Evolutionary conservation across 169 alveolate species (phyloP).

Genomic region (Theileria orientalis): DNA sequence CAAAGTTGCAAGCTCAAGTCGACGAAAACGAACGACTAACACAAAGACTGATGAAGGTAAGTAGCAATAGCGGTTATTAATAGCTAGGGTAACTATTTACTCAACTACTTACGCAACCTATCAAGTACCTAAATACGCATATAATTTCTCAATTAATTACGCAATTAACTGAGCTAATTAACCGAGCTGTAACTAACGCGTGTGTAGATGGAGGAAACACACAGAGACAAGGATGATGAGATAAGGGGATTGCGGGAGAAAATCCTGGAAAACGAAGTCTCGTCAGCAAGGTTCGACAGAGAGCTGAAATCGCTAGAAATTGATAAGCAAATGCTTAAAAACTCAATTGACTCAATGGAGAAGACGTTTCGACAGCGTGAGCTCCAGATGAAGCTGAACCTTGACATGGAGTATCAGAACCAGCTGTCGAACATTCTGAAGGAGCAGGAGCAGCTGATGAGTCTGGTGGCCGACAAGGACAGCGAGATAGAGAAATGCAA

Average conservation of each 20-base stretch:
- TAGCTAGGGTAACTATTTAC: too few relatives aligned
- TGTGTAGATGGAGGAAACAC: constrained; percentile 47
- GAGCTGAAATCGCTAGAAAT: constrained; percentile 18
- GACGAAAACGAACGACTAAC: constrained; percentile 1
- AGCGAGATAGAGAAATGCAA: constrained; percentile 19
- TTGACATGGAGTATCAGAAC: constrained; percentile 50
- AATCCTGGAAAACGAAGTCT: not conserved
- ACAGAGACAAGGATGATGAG: constrained; percentile 46
- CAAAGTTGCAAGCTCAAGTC: constrained; percentile 2
- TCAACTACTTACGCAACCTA: too few relatives aligned
- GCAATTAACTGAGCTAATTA: too few relatives aligned
- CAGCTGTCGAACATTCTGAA: constrained; percentile 24
- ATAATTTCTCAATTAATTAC: too few relatives aligned
- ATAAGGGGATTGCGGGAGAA: not conserved
- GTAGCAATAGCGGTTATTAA: too few relatives aligned
- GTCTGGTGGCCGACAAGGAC: constrained; percentile 16
- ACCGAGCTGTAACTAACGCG: not conserved
- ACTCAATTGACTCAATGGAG: constrained; percentile 37
- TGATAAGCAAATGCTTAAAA: constrained; percentile 21
- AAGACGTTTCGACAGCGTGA: constrained; percentile 30
- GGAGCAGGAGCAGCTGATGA: constrained; percentile 25
- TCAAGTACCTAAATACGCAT: too few relatives aligned
- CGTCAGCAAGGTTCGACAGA: not conserved
- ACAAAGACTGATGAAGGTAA: constrained; percentile 17
- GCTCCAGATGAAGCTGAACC: constrained; percentile 12